phyloP scores from a whole-genome alignment of 1,284 basidiomycete genomes.

The Rhodotorula mucilaginosa region DNA sequence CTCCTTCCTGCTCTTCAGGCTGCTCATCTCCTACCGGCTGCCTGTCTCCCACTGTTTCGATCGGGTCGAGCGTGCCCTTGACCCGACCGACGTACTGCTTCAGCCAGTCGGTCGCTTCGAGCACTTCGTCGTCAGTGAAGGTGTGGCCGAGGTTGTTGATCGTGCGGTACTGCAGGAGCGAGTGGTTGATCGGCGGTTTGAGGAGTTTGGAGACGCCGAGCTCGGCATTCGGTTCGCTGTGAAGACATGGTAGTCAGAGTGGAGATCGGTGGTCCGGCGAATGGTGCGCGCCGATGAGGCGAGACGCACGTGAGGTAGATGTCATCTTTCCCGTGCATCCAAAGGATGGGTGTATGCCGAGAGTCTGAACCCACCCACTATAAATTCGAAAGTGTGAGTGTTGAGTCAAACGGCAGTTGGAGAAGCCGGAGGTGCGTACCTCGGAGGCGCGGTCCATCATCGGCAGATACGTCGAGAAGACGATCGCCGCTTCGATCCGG shows the following conservation, averaged over 20 bases:
- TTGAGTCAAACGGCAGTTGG: background rate
- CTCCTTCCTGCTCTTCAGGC: slow-evolving; percentile 18
- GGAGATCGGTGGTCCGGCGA: background rate
- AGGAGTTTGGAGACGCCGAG: slow-evolving; percentile 1
- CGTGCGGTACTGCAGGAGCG: slow-evolving; percentile 7
- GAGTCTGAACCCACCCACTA: slow-evolving; percentile 9
- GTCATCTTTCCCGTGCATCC: slow-evolving; percentile 30
- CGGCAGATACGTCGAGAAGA: slow-evolving; percentile 31
- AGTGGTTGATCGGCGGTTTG: background rate
- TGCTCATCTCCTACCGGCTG: background rate
- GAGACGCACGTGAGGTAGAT: slow-evolving; percentile 18
- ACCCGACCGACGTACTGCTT: background rate
- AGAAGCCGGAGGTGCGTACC: slow-evolving; percentile 4
- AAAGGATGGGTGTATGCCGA: slow-evolving; percentile 25
- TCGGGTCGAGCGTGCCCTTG: background rate
- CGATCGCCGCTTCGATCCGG: slow-evolving; percentile 27
- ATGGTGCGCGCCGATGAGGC: no score
- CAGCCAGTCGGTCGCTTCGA: slow-evolving; percentile 18
- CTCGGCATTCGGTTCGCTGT: slow-evolving; percentile 4
- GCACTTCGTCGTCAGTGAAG: slow-evolving; percentile 21
- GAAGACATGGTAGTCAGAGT: background rate
- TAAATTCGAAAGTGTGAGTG: background rate
- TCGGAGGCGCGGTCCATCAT: slow-evolving; percentile 2
- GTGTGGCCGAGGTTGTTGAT: slow-evolving; percentile 26
- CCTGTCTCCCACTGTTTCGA: background rate